Percentiles rank a stretch among this genome's conserved stretches.
phyloP scores from a whole-genome alignment of 805 yeast species.

The Wickerhamomyces xylosicus region DNA sequence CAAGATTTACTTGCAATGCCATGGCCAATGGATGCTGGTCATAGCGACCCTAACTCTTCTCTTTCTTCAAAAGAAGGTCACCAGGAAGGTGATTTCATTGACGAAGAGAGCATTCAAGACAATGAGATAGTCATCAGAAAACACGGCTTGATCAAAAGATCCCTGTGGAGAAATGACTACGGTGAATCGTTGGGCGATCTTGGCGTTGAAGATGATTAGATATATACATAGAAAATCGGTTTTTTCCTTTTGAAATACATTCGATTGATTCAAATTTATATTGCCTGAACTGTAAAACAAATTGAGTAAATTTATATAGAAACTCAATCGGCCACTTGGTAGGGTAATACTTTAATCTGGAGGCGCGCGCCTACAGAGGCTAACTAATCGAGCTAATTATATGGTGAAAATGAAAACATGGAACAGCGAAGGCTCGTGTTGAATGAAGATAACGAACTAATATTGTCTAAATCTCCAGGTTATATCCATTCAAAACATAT shows the following conservation, averaged over 20 bases:
- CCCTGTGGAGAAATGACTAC: constrained; percentile 60
- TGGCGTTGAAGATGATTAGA: constrained; percentile 72
- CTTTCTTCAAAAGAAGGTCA: neutral
- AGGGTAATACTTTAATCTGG: no score
- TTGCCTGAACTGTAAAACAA: no score
- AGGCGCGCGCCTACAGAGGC: no score
- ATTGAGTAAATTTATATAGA: no score
- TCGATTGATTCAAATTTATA: no score
- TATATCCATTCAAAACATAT: neutral
- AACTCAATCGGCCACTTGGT: no score
- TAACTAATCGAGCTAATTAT: neutral
- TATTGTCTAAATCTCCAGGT: neutral
- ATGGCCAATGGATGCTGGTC: constrained; percentile 90
- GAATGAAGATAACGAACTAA: neutral
- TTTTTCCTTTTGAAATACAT: no score
- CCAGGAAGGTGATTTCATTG: neutral
- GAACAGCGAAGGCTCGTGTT: neutral
- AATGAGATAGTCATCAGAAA: constrained; percentile 22
- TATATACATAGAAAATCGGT: no score
- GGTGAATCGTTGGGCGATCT: constrained; percentile 83
- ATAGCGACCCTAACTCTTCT: constrained; percentile 22
- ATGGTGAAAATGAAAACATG: neutral
- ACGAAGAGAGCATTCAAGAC: constrained; percentile 3
- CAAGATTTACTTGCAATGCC: constrained; percentile 60
- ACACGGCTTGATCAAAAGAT: constrained; percentile 20